These are phyloP conservation scores for Neurospora sublineolata DNA, from an alignment of 495 filamentous ascomycete genomes.

Conservation along the genomic window DNA sequence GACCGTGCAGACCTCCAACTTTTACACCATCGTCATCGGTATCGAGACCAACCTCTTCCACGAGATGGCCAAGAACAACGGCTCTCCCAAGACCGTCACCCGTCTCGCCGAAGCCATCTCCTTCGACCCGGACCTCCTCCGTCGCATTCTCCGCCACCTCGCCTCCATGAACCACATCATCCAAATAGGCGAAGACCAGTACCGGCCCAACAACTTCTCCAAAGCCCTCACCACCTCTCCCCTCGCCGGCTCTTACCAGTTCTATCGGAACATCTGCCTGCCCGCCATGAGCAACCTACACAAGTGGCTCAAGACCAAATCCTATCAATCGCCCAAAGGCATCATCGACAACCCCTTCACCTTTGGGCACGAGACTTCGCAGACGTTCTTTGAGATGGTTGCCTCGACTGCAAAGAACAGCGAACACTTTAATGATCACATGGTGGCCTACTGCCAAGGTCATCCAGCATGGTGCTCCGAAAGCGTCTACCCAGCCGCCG, in stretches of 20 bases:
- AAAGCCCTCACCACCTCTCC: constrained; percentile 25
- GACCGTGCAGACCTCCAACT: constrained; percentile 3
- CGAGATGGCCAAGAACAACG: constrained; percentile 4
- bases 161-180: constrained; percentile 37
- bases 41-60: constrained; percentile 11
- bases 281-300: constrained; percentile 8
- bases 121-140: constrained; percentile 6
- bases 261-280: constrained; percentile 10
- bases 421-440: constrained; percentile 38
- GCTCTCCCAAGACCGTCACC: constrained; percentile 5
- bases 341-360: constrained; percentile 19
- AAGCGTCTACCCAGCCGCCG: constrained; percentile 37
- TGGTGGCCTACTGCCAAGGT: constrained; percentile 39
- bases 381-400: constrained; percentile 19
- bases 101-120: constrained; percentile 4
- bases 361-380: constrained; percentile 18
- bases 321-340: constrained; percentile 14
- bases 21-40: constrained; percentile 5
- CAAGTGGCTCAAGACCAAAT: constrained; percentile 17
- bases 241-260: constrained; percentile 17
- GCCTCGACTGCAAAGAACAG: constrained; percentile 12
- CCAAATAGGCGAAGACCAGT: constrained; percentile 34
- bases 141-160: constrained; percentile 37
- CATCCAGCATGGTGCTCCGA: constrained; percentile 38
- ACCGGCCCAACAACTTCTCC: constrained; percentile 33